Evolutionary conservation across 345 rosid genomes (phyloP).

Genomic region (Fremontodendron californicum): DNA sequence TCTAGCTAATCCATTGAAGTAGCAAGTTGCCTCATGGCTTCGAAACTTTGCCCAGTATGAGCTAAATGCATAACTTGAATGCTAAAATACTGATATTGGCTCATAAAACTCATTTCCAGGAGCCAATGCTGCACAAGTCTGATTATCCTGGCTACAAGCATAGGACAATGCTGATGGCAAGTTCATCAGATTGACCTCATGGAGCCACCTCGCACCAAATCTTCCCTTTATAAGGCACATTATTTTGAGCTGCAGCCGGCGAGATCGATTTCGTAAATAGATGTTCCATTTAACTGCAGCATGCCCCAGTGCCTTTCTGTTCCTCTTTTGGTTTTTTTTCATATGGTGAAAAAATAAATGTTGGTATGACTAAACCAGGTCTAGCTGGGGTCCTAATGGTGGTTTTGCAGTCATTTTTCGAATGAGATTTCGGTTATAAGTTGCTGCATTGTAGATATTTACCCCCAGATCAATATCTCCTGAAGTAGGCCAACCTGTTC

Average conservation of each 20-base stretch:
- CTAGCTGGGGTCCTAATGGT: constrained; percentile 70
- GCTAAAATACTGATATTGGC: constrained; percentile 48
- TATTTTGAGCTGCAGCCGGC: constrained; percentile 47
- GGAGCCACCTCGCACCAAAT: constrained; percentile 60
- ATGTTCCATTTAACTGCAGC: constrained; percentile 41
- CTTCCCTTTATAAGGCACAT: constrained; percentile 48
- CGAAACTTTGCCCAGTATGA: constrained; percentile 64
- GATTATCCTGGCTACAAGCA: constrained; percentile 48
- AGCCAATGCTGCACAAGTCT: constrained; percentile 48
- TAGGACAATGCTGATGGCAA: constrained; percentile 34
- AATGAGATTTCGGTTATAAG: constrained; percentile 66
- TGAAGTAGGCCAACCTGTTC: constrained; percentile 81
- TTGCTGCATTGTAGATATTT: constrained; percentile 63
- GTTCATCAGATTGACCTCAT: constrained; percentile 35
- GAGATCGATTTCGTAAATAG: constrained; percentile 51
- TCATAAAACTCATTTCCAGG: constrained; percentile 58
- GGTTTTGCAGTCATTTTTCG: constrained; percentile 42
- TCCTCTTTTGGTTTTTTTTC: constrained; percentile 64
- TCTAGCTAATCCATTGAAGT: constrained; percentile 64
- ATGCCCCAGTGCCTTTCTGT: constrained; percentile 84
- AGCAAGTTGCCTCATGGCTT: constrained; percentile 55
- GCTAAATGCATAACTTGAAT: constrained; percentile 76
- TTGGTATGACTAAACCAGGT: constrained; percentile 50
- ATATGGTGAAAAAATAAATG: constrained; percentile 60
- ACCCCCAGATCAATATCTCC: constrained; percentile 75